A percentile compares a stretch with the other conserved stretches of the same genome.
These are phyloP conservation scores for Bisporella sp. DNA, from an alignment of 2,329 filamentous ascomycete species.

Conservation along the genomic window DNA sequence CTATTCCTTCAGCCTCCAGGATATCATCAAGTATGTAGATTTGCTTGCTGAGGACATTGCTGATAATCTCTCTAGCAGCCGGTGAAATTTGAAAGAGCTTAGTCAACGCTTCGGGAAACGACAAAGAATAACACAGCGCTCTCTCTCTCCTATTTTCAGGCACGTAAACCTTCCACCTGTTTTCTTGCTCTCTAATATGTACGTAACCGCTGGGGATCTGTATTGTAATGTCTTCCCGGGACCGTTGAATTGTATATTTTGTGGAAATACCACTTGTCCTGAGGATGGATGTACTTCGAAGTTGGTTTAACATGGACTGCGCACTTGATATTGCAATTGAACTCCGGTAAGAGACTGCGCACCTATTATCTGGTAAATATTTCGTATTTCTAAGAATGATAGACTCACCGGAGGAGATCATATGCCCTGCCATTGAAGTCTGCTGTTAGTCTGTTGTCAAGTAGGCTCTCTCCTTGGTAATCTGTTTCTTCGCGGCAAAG, in stretches of 20 bases:
- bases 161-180: slow-evolving; percentile 6
- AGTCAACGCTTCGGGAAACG: slow-evolving; percentile 5
- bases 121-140: slow-evolving; percentile 4
- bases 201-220: slow-evolving; percentile 3
- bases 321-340: background rate
- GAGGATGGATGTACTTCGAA: background rate
- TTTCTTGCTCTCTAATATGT: slow-evolving; percentile 5
- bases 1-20: background rate
- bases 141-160: slow-evolving; percentile 2
- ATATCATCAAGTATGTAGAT: background rate
- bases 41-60: slow-evolving; percentile 2
- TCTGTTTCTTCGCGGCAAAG: slow-evolving; percentile 7
- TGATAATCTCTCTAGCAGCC: slow-evolving; percentile 6
- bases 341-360: slow-evolving; percentile 9
- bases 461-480: slow-evolving; percentile 1
- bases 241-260: slow-evolving; percentile 2
- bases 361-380: slow-evolving; percentile 4
- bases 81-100: slow-evolving; percentile 3
- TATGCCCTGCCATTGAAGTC: slow-evolving; percentile 10
- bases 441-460: slow-evolving; percentile 3
- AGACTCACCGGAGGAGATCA: slow-evolving; percentile 8
- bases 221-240: background rate
- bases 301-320: slow-evolving; percentile 1
- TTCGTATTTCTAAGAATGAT: background rate
- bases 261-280: slow-evolving; percentile 6